Base-by-base conservation (phyloP, 2,329 filamentous ascomycete genomes). In the Botrytis medusae region DNA sequence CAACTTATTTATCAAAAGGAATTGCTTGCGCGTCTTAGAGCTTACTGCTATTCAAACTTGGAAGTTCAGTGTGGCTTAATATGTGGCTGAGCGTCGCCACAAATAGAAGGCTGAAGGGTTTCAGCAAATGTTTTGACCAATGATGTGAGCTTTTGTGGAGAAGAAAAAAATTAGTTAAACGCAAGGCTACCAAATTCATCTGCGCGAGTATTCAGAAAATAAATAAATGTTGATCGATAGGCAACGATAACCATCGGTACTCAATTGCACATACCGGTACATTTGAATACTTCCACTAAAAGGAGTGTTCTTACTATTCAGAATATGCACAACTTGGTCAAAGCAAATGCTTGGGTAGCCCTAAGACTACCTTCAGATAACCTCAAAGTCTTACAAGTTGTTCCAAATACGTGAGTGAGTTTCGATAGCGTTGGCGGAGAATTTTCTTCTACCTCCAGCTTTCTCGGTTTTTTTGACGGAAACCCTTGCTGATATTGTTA, bases 301-400 rank as follows among this genome's bases (percentile, higher is more conserved):
- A 5, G 42, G n/a, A 57, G 65, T 57, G 34, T 40, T 29, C 46
- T 20, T 14, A 25, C 4, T n/a, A n/a, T 48, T 40, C n/a, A 25
- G 25, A 72, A 37, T 25, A 82, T 82, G 81, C 76, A 79, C 74
- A 76, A 76, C 32, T 75, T 87, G 34, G 83, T 89, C 29, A 84
- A 88, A 77, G 87, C 89, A 75, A 85, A 90, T 80, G 84, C 86
- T 73, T 91, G 89, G 89, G 86, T 88, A 14, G 87, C 85, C 63
- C 81, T 91, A 64, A 85, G 86, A 79, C 84, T 91, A 16, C 88
- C 89, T 9, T 90, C 88, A 25, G 89, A 88, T 61, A 86, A 83
- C 60, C 82, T 87, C 57, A 86, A 87, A 74, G 84, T 90, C 29
- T 82, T 91, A 5, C 88, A 90, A 80, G 83, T 89, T 29, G 79